Evolutionary conservation across 257 asterid species (phyloP).

Genomic region (Solanum sejunctum): DNA sequence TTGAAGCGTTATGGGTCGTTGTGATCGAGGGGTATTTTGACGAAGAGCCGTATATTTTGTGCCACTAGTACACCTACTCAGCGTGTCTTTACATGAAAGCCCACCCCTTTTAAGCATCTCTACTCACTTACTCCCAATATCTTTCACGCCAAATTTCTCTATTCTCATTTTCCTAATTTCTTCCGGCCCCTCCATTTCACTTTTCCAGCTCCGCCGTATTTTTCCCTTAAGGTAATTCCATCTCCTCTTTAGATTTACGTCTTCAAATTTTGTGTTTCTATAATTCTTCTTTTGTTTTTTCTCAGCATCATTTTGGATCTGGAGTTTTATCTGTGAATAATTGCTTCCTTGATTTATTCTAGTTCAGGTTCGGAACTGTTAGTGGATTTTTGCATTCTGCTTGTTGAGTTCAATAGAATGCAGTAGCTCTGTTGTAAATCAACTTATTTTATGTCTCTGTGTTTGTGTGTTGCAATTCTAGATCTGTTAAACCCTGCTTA

Average conservation of each 20-base stretch:
- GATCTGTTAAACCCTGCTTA: not conserved
- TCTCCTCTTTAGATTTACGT: not conserved
- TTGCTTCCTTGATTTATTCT: not conserved
- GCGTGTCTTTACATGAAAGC: conserved; percentile 8
- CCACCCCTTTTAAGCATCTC: not conserved
- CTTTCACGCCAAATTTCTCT: not conserved
- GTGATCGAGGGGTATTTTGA: conserved; percentile 9
- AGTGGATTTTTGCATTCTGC: not conserved
- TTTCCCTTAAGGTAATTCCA: not conserved
- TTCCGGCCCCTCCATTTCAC: not conserved
- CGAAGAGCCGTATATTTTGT: not conserved
- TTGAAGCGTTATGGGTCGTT: not conserved
- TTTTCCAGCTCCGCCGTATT: not conserved
- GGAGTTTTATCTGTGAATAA: not conserved
- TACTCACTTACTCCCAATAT: not conserved
- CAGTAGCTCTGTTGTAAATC: not conserved
- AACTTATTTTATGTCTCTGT: not conserved
- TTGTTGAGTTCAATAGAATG: not conserved
- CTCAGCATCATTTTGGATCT: not conserved
- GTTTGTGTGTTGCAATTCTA: not conserved
- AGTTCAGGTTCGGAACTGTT: not conserved
- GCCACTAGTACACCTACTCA: not conserved
- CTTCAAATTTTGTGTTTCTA: not conserved
- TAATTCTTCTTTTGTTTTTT: not conserved
- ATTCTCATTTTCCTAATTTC: not conserved